phyloP scores from a whole-genome alignment of 352 stramenopile species.

The Phytophthora sojae region DNA sequence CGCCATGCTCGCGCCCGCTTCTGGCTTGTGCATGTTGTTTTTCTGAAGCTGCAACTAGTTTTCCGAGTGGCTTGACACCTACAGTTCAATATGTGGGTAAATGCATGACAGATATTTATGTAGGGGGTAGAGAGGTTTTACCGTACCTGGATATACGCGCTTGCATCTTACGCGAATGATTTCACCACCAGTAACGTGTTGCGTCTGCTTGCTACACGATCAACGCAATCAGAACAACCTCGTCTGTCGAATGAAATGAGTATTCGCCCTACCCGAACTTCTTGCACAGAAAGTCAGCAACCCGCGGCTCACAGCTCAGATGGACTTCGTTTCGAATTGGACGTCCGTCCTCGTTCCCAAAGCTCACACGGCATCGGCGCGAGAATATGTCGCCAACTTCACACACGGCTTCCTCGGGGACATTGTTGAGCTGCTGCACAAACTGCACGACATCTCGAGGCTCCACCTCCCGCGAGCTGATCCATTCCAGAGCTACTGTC shows the following conservation, averaged over 20 bases:
- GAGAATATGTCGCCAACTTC: slow-evolving; percentile 57
- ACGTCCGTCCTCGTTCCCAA: slow-evolving; percentile 6
- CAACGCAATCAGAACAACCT: not conserved
- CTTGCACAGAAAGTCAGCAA: slow-evolving; percentile 69
- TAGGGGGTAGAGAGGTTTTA: not conserved
- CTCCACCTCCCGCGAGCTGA: slow-evolving; percentile 39
- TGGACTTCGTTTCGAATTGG: slow-evolving; percentile 39
- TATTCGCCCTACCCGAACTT: slow-evolving; percentile 52
- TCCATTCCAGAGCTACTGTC: slow-evolving; percentile 62
- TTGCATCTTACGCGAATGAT: slow-evolving; percentile 61
- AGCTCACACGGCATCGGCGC: slow-evolving; percentile 1
- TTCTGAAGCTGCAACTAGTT: not conserved
- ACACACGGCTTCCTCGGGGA: slow-evolving; percentile 56
- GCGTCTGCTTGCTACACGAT: slow-evolving; percentile 35
- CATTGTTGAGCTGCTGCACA: slow-evolving; percentile 54
- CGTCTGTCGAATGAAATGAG: not conserved
- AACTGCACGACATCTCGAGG: slow-evolving; percentile 46
- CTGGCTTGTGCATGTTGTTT: not conserved
- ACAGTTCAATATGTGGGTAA: not conserved
- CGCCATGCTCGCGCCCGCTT: not conserved
- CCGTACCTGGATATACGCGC: slow-evolving; percentile 34
- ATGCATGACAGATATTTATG: not conserved
- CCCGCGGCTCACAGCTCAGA: slow-evolving; percentile 51
- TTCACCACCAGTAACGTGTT: slow-evolving; percentile 58
- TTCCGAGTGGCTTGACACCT: slow-evolving; percentile 2